Base-by-base conservation (phyloP, 257 asterid genomes). In the Rhazya stricta region DNA sequence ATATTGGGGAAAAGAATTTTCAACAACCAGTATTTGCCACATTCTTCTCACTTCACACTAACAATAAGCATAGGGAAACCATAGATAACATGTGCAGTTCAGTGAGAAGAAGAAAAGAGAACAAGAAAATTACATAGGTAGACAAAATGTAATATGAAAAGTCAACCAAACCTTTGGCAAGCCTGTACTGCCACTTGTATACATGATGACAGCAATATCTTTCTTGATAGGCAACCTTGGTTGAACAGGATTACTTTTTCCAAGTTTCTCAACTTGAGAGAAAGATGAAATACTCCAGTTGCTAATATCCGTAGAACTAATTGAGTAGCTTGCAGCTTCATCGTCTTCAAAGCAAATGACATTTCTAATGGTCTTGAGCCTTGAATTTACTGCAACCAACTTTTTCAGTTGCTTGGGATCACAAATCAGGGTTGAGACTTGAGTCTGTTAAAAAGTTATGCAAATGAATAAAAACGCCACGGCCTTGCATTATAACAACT, bases 181-280 rank as follows among this genome's bases (percentile, higher is more conserved):
- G 86, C 97, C 96, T 63, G 98, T 91, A 77, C 98, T 93, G 79
- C 98, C 98, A 87, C 97, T 93, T n/a, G 98, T 91, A 85, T 88
- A 93, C 98, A 93, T 93, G 77, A 93, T 85, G 77, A 93, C 95
- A 77, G 97, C 98, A 81, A 84, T 82, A 80, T 93, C 98, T 79
- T 86, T 86, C 84, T 91, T 93, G 78, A 77, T 81, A 19, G 98
- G 98, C 75, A 85, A 72, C 46, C 81, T 87, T 67, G 98, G 83
- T 36, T 67, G 83, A 81, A 84, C 82, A 75, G 92, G 85, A 78
- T 75, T 83, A 83, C 63, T 72, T 73, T 76, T 86, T 76, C 98
- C 98, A 84, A 90, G 89, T 69, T 87, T 83, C 80, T 93, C 97
- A 79, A 91, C 88, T 81, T 89, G 96, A 6, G 89, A 78, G 58